phyloP scores from a whole-genome alignment of 345 rosid species.

The Salix udensis region DNA sequence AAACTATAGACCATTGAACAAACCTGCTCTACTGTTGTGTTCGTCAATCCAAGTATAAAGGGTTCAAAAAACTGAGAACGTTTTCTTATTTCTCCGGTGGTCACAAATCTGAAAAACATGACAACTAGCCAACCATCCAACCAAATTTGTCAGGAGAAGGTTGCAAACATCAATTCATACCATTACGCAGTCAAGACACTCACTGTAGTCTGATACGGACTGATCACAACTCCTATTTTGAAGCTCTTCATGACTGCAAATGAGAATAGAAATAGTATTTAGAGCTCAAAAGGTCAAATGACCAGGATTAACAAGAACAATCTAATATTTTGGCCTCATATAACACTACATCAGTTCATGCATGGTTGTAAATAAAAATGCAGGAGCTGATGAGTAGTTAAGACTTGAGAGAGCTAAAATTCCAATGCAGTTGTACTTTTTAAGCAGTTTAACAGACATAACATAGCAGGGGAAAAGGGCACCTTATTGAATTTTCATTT shows the following conservation, averaged over 20 bases:
- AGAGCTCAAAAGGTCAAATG: conserved; percentile 4
- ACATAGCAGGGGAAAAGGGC: background rate
- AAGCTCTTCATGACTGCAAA: conserved; percentile 74
- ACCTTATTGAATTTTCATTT: conserved; percentile 74
- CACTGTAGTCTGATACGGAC: conserved; percentile 87
- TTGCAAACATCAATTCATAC: conserved; percentile 8
- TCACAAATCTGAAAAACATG: conserved; percentile 99
- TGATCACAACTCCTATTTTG: conserved; percentile 79
- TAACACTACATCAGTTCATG: background rate
- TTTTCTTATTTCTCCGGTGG: conserved; percentile 86
- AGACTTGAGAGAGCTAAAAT: background rate
- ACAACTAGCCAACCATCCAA: conserved; percentile 57
- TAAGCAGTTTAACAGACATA: background rate
- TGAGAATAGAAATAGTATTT: background rate
- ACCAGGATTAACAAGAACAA: conserved; percentile 4
- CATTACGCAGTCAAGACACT: conserved; percentile 27
- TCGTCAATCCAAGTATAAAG: conserved; percentile 76
- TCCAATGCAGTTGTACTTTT: background rate
- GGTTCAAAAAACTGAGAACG: conserved; percentile 91
- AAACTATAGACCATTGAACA: conserved; percentile 15
- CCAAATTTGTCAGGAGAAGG: conserved; percentile 40
- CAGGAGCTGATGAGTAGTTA: background rate
- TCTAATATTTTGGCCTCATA: background rate
- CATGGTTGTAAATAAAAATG: conserved; percentile 1
- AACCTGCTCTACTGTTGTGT: conserved; percentile 92